Evolutionary conservation across 2,329 filamentous ascomycete species (phyloP).

Genomic region (Exophiala lecanii-corni): DNA sequence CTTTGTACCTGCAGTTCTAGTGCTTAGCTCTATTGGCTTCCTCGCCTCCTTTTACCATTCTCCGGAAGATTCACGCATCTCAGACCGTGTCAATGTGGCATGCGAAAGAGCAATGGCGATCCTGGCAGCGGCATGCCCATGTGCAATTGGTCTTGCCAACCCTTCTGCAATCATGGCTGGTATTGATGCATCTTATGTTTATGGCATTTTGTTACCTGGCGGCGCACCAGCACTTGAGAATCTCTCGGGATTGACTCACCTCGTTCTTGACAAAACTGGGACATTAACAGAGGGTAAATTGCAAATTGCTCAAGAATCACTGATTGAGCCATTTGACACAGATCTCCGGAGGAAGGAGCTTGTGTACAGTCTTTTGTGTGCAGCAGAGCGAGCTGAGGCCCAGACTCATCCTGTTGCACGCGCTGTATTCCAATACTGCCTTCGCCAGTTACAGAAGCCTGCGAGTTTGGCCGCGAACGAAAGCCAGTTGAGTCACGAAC

Average conservation of each 20-base stretch:
- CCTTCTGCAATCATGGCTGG: constrained; percentile 73
- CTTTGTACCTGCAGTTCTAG: constrained; percentile 13
- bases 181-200: constrained; percentile 52
- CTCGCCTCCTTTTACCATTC: not conserved
- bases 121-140: constrained; percentile 72
- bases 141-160: constrained; percentile 68
- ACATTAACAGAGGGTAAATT: constrained; percentile 62
- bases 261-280: constrained; percentile 78
- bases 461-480: not conserved
- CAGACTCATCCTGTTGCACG: constrained; percentile 15
- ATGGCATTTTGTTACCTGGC: constrained; percentile 11
- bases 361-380: constrained; percentile 14
- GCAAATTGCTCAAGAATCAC: constrained; percentile 3
- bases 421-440: constrained; percentile 15
- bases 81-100: constrained; percentile 13
- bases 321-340: constrained; percentile 5
- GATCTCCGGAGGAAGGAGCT: constrained; percentile 7
- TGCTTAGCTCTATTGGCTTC: constrained; percentile 12
- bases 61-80: not conserved
- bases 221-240: constrained; percentile 57
- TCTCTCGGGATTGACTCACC: constrained; percentile 56
- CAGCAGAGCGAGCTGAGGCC: constrained; percentile 16
- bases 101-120: constrained; percentile 55
- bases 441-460: constrained; percentile 8
- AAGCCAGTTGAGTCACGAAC: not conserved